phyloP scores from a whole-genome alignment of 2,329 filamentous ascomycete genomes.

The Sporothrix pseudoabietina region DNA sequence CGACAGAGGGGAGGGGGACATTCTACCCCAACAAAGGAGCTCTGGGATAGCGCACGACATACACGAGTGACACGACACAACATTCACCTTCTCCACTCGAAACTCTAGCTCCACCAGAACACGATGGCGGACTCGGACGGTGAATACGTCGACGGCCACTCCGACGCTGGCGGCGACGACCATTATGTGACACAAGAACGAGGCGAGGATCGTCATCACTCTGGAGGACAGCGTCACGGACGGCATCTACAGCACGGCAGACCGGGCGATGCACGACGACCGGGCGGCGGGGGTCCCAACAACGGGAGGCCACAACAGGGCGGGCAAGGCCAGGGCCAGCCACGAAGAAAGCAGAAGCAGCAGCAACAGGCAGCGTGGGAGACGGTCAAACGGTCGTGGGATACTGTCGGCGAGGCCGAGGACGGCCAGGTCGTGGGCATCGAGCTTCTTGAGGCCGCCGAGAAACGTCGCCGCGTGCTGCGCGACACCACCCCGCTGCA shows the following conservation, averaged over 20 bases:
- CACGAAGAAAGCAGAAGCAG: slow-evolving; percentile 35
- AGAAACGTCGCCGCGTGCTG: slow-evolving; percentile 77
- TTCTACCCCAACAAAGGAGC: neutral
- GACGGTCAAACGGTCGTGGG: slow-evolving; percentile 68
- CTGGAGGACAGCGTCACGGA: slow-evolving; percentile 37
- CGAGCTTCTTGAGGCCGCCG: slow-evolving; percentile 75
- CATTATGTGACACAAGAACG: slow-evolving; percentile 47
- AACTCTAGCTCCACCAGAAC: neutral
- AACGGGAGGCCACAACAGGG: neutral
- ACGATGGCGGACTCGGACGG: slow-evolving; percentile 73
- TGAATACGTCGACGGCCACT: slow-evolving; percentile 67
- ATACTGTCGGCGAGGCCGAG: slow-evolving; percentile 73
- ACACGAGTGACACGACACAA: neutral
- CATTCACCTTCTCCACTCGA: neutral
- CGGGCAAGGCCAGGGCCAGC: slow-evolving; percentile 30
- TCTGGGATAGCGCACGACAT: neutral
- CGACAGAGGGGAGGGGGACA: slow-evolving; percentile 23
- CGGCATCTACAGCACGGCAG: slow-evolving; percentile 32
- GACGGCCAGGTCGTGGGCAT: slow-evolving; percentile 79
- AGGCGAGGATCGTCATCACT: slow-evolving; percentile 31
- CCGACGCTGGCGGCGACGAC: slow-evolving; percentile 64
- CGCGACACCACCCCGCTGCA: slow-evolving; percentile 95
- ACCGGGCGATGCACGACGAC: neutral
- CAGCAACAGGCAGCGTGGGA: slow-evolving; percentile 61
- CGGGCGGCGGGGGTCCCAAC: neutral